These are phyloP conservation scores for Pseudogymnoascus sp. DNA, from an alignment of 2,329 filamentous ascomycete species.

Conservation along the genomic window DNA sequence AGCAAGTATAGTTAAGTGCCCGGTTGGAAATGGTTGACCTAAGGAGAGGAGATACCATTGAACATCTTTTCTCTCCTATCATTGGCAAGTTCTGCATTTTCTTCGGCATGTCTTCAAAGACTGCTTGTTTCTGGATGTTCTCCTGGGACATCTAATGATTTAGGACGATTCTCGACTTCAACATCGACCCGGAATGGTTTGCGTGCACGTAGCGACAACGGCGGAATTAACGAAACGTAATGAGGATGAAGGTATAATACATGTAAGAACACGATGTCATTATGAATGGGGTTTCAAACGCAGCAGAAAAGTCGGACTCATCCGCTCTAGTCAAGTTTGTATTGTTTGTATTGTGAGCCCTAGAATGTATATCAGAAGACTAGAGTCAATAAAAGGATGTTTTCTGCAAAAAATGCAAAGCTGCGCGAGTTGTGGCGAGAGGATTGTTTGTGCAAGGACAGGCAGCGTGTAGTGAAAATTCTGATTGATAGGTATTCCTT, in stretches of 20 bases:
- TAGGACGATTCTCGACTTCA: background rate
- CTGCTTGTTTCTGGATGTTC: background rate
- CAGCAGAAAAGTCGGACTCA: background rate
- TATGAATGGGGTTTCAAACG: background rate
- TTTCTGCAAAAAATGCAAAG: background rate
- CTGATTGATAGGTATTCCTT: conserved; percentile 4
- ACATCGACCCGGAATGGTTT: background rate
- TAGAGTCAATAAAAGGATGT: background rate
- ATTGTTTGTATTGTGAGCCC: background rate
- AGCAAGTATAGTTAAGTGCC: background rate
- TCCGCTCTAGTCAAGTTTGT: background rate
- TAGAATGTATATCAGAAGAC: background rate
- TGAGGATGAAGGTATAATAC: background rate
- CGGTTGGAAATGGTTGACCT: background rate
- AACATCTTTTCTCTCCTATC: background rate
- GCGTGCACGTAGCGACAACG: background rate
- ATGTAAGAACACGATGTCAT: background rate
- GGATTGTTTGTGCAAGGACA: background rate
- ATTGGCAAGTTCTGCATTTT: background rate
- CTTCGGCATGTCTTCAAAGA: background rate
- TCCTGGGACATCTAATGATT: background rate
- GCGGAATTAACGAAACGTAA: background rate
- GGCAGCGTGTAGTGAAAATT: background rate
- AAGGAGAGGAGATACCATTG: background rate
- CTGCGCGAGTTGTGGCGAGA: background rate